A percentile compares a stretch with the other conserved stretches of the same genome.
phyloP scores from a whole-genome alignment of 1,284 basidiomycete species.

The Vanrija pseudolonga region DNA sequence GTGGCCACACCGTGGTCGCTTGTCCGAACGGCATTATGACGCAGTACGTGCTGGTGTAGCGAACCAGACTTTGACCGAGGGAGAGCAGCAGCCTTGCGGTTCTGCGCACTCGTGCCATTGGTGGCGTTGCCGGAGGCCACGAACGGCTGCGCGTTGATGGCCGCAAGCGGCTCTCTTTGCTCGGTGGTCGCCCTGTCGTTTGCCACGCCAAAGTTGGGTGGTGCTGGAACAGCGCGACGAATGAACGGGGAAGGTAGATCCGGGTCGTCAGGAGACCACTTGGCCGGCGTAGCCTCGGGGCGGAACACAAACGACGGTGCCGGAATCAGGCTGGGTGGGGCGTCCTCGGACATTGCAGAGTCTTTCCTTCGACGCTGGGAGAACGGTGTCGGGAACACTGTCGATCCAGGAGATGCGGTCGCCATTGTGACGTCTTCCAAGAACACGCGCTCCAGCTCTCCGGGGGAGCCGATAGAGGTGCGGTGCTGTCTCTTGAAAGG shows the following conservation, averaged over 20 bases:
- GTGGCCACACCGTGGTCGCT: background rate
- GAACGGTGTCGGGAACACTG: slow-evolving; percentile 14
- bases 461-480: slow-evolving; percentile 40
- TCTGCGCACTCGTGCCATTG: background rate
- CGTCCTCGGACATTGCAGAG: too few species aligned
- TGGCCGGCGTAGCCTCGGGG: slow-evolving; percentile 43
- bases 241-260: slow-evolving; percentile 44
- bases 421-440: slow-evolving; percentile 42
- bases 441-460: slow-evolving; percentile 28
- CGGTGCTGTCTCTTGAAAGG: slow-evolving; percentile 13
- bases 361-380: too few species aligned
- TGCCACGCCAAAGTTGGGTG: background rate
- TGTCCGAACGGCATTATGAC: slow-evolving; percentile 3
- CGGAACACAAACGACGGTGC: slow-evolving; percentile 32
- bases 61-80: background rate
- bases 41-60: slow-evolving; percentile 4
- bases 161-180: slow-evolving; percentile 17
- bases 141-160: slow-evolving; percentile 13
- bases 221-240: slow-evolving; percentile 17
- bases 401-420: slow-evolving; percentile 27
- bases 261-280: slow-evolving; percentile 40
- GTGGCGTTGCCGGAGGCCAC: background rate
- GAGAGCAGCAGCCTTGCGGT: background rate
- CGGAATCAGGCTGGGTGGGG: slow-evolving; percentile 35
- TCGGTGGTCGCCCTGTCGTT: background rate